Evolutionary conservation across 1,284 basidiomycete genomes (phyloP), one percentile per base, ranked within the genome.

Genomic region (Athelia sp.): DNA sequence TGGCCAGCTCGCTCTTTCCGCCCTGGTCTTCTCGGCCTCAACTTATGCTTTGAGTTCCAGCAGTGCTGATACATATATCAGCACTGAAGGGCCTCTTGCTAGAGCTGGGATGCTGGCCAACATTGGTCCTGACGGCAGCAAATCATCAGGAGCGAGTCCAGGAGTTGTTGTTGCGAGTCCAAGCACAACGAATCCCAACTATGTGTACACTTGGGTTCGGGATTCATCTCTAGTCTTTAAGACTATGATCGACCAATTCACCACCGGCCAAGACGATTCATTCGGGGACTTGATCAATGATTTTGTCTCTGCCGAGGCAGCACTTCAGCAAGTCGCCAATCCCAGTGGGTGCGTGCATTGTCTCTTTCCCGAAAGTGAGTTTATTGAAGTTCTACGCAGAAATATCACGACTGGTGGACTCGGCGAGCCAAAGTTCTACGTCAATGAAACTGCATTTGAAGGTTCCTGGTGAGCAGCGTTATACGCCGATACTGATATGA

Each of bases 371-470:
- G 6, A n/a, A 40, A 17, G n/a, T n/a, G 8, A n/a, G 9, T 40
- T 21, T 40, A n/a, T n/a, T 40, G 36, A 40, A 6, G 9, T n/a
- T 17, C 19, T 4, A 40, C 15, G 36, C n/a, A 40, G 36, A 17
- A 40, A 40, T n/a, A 21, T 73, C 34, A 61, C 62, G 23, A 66
- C 71, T 4, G 71, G 72, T 35, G 72, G 74, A 24, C 60, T 77
- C 29, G 76, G 69, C 10, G 74, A 76, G 54, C 74, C 74, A 21
- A 78, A 78, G 50, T 78, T 76, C 56, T 46, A 63, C 52, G 58
- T 68, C 48, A 53, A 66, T 49, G 60, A 65, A 34, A 65, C 67
- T 2, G 61, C 65, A 0, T 77, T 70, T 47, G 63, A 59, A 1
- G 72, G 57, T 3, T n/a, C 59, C 0, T 78, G 71, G 73, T 40